These are phyloP conservation scores for Rickenella mellea DNA, from an alignment of 768 basidiomycete genomes.

Conservation along the genomic window DNA sequence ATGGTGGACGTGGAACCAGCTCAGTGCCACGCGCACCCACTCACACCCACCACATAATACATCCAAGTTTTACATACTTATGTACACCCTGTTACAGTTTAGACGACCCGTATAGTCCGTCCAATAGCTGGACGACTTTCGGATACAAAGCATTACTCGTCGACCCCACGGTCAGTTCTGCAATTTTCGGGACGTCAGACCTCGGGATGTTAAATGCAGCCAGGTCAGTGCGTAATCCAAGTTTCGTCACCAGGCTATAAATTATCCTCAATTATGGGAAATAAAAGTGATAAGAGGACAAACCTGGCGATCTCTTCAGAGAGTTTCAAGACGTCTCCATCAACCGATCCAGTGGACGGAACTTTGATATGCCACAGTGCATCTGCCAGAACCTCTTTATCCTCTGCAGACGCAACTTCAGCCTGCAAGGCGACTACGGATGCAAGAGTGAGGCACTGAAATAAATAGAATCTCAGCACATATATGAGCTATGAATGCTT, in stretches of 20 bases:
- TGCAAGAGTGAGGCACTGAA: constrained; percentile 62
- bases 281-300: constrained; percentile 13
- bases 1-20: no score
- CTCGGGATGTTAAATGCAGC: constrained; percentile 55
- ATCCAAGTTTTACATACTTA: no score
- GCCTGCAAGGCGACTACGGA: constrained; percentile 54
- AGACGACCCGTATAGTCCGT: constrained; percentile 42
- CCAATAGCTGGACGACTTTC: constrained; percentile 39
- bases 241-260: constrained; percentile 44
- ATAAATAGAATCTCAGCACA: neutral
- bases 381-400: constrained; percentile 51
- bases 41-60: no score
- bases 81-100: no score
- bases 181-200: constrained; percentile 43
- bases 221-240: constrained; percentile 52
- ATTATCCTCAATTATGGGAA: neutral
- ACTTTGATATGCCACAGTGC: constrained; percentile 49
- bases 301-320: constrained; percentile 47
- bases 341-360: constrained; percentile 52
- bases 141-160: constrained; percentile 28
- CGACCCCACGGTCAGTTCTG: constrained; percentile 35
- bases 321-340: constrained; percentile 51
- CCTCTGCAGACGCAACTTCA: constrained; percentile 44
- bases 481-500: neutral
- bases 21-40: no score